Percentiles rank a stretch among this genome's conserved stretches.
phyloP scores from a whole-genome alignment of 225 moss, liverwort and hornwort species.

The Asterella californica region DNA sequence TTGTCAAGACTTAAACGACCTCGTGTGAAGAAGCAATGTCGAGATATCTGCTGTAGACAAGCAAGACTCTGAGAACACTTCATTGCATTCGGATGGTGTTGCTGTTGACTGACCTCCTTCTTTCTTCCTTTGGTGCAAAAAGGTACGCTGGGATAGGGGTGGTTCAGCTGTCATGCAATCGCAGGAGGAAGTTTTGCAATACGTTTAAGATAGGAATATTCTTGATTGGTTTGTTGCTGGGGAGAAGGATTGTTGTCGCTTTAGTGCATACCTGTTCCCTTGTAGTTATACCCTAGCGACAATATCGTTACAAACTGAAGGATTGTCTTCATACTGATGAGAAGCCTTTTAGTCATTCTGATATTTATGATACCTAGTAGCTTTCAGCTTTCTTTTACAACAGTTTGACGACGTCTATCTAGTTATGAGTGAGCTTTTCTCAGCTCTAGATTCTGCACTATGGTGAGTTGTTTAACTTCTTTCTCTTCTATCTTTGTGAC shows the following conservation, averaged over 20 bases:
- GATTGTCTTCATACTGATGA: background rate
- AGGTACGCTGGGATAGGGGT: background rate
- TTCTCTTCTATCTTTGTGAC: too few species aligned
- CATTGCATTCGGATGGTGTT: background rate
- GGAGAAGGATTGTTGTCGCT: background rate
- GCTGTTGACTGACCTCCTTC: background rate
- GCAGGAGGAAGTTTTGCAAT: background rate
- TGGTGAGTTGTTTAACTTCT: too few species aligned
- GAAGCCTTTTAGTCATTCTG: background rate
- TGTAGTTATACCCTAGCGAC: background rate
- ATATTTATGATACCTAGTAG: background rate
- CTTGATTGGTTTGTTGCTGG: background rate
- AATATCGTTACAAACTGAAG: background rate
- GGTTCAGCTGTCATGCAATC: background rate
- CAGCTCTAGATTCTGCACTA: too few species aligned
- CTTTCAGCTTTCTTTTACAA: background rate
- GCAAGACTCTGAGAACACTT: background rate
- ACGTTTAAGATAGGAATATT: background rate
- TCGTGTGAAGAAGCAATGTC: background rate
- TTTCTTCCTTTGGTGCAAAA: background rate
- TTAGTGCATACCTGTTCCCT: background rate
- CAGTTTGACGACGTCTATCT: too few species aligned
- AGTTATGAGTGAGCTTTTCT: too few species aligned
- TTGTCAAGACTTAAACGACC: background rate
- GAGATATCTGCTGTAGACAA: background rate